Evolutionary conservation across 257 asterid species (phyloP).

Genomic region (Scutellaria galericulata): DNA sequence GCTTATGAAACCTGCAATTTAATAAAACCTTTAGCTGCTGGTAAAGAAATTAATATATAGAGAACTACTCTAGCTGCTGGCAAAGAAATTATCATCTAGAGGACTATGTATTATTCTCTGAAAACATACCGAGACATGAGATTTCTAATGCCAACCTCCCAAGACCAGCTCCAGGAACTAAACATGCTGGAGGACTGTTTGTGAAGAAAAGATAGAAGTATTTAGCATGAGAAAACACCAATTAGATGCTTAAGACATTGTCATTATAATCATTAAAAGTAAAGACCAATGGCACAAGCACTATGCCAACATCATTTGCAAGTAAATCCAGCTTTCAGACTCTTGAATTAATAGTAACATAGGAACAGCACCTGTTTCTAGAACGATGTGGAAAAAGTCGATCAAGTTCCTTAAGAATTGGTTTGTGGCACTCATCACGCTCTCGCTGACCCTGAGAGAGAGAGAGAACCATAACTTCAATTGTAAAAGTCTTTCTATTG

Average conservation of each 20-base stretch:
- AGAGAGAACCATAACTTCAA: conserved; percentile 1
- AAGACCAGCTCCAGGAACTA: conserved; percentile 99
- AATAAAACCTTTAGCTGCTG: conserved; percentile 26
- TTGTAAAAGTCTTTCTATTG: conserved; percentile 7
- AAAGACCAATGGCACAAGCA: conserved; percentile 18
- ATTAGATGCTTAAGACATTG: conserved; percentile 10
- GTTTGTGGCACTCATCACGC: conserved; percentile 91
- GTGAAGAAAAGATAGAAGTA: conserved; percentile 42
- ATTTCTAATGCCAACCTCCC: conserved; percentile 97
- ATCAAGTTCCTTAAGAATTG: conserved; percentile 85
- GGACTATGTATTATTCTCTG: conserved; percentile 10
- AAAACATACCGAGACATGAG: conserved; percentile 77
- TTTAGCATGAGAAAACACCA: conserved; percentile 31
- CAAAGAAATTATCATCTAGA: conserved; percentile 9
- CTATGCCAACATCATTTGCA: conserved; percentile 12
- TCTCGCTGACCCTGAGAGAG: conserved; percentile 76
- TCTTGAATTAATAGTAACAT: conserved; percentile 1
- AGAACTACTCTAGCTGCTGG: not conserved
- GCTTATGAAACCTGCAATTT: conserved; percentile 78
- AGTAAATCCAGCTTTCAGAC: conserved; percentile 16
- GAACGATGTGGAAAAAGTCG: conserved; percentile 70
- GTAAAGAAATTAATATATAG: conserved; percentile 15
- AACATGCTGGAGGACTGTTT: conserved; percentile 83
- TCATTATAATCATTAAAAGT: not conserved
- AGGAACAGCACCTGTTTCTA: conserved; percentile 54